Evolutionary conservation across 1,284 basidiomycete species (phyloP).

Genomic region (Vanrija sp.): DNA sequence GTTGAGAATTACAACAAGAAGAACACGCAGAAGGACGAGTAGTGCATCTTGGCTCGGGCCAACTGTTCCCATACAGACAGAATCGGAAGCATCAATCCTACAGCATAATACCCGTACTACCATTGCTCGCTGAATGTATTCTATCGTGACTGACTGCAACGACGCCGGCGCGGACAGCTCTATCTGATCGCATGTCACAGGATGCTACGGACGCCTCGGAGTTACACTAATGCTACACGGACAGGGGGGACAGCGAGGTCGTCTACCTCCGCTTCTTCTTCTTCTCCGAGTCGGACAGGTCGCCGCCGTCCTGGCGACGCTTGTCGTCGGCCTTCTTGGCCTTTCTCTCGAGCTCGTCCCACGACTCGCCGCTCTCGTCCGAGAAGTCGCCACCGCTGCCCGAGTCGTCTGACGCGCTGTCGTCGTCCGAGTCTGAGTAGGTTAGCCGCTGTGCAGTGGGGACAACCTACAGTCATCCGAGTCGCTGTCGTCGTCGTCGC

Average conservation of each 20-base stretch:
- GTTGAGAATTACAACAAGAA: slow-evolving; percentile 41
- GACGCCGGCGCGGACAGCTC: too few relatives aligned
- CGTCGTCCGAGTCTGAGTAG: slow-evolving; percentile 57
- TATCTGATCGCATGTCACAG: too few relatives aligned
- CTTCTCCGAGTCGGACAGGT: slow-evolving; percentile 38
- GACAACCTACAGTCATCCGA: slow-evolving; percentile 49
- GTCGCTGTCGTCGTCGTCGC: slow-evolving; percentile 55
- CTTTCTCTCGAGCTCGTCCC: slow-evolving; percentile 91
- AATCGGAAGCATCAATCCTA: too few relatives aligned
- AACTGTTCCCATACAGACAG: too few relatives aligned
- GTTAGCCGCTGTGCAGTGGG: slow-evolving; percentile 33
- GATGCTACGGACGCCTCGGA: too few relatives aligned
- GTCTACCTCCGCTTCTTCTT: slow-evolving; percentile 30
- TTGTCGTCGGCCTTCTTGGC: slow-evolving; percentile 56
- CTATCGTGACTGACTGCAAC: too few relatives aligned
- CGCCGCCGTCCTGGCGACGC: slow-evolving; percentile 23
- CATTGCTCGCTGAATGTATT: too few relatives aligned
- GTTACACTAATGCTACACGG: slow-evolving; percentile 13
- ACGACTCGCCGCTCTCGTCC: slow-evolving; percentile 70
- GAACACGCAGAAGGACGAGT: slow-evolving; percentile 31
- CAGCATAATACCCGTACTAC: too few relatives aligned
- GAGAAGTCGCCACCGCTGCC: slow-evolving; percentile 27
- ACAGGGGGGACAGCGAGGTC: neutral
- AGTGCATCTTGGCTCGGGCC: neutral
- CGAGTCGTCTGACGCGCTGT: slow-evolving; percentile 62